Evolutionary conservation across 1,284 basidiomycete genomes (phyloP).

Genomic region (Bondarzewia mesenterica): DNA sequence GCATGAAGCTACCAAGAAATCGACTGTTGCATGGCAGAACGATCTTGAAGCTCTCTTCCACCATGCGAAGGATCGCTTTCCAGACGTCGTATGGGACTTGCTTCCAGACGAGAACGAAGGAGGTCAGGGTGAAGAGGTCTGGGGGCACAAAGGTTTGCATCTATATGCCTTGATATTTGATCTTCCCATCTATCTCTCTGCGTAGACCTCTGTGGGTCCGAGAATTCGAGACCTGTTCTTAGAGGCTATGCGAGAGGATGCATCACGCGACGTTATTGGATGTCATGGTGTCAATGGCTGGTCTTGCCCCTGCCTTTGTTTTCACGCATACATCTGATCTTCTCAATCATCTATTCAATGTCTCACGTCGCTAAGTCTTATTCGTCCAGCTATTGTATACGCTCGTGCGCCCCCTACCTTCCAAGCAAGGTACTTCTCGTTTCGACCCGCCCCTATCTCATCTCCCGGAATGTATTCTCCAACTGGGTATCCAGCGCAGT

Average conservation of each 20-base stretch:
- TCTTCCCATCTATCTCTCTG: neutral
- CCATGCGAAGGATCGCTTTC: constrained; percentile 77
- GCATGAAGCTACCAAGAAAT: constrained; percentile 27
- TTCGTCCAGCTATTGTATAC: constrained; percentile 75
- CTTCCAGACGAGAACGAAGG: constrained; percentile 40
- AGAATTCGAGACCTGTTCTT: constrained; percentile 15
- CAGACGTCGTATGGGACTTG: constrained; percentile 90
- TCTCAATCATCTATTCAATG: neutral
- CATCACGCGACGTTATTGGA: no score
- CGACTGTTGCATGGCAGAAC: constrained; percentile 64
- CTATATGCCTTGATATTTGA: no score
- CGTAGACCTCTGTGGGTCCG: neutral
- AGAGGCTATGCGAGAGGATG: no score
- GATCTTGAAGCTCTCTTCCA: constrained; percentile 73
- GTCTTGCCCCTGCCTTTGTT: no score
- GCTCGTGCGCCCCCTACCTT: constrained; percentile 86
- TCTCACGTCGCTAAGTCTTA: constrained; percentile 5
- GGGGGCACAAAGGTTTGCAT: constrained; percentile 95
- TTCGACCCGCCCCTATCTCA: constrained; percentile 46
- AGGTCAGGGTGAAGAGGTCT: constrained; percentile 48
- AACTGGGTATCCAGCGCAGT: constrained; percentile 47
- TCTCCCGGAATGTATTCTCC: constrained; percentile 52
- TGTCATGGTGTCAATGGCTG: no score
- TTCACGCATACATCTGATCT: neutral
- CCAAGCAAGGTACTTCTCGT: constrained; percentile 78